Base-by-base conservation (phyloP, 1,139 yeast species). In the Groenewaldozyma sp. region DNA sequence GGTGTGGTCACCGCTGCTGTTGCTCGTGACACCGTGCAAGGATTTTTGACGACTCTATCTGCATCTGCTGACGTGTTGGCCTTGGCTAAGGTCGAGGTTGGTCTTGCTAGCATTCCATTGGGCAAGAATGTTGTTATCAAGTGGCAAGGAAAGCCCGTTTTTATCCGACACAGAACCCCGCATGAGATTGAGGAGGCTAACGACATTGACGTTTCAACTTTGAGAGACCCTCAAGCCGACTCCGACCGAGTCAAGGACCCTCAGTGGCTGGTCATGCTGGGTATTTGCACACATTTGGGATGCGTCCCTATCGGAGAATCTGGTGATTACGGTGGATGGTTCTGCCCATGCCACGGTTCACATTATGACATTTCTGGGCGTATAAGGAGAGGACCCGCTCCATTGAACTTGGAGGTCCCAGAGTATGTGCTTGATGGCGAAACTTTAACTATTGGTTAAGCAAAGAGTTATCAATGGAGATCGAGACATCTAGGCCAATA, bases 271-370 rank as follows among this genome's bases (percentile, higher is more conserved):
- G 77, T 93, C 63, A 93, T 93, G 99, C 70, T 93, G 73, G 99
- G 99, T 73, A 88, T 93, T 66, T 91, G 98, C 76, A 93, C 99
- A 55, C 99, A 93, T 67, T 79, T 93, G 74, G 99, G 99, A 67
- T 93, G 99, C 82, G 99, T 93, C 51, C 99, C 99, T 55, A 93
- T 93, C 62, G 98, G 99, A 65, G 98, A 93, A 72, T 83, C 97
- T 51, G 99, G 99, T 71, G 99, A 93, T 68, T 93, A 78, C 59
- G 97, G 96, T 65, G 98, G 98, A 63, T 93, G 98, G 98, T 93
- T 93, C 91, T 93, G 99, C 71, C 99, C 99, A 53, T 93, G 98
- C 74, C 99, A 93, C 74, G 99, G 98, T 77, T 91, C 98, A 64
- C 98, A 93, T 70, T 93, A 93, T 71, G 98, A 93, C 72, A 93